Base-by-base conservation (phyloP, 208 protist genomes). In the Acanthamoeba sp. region DNA sequence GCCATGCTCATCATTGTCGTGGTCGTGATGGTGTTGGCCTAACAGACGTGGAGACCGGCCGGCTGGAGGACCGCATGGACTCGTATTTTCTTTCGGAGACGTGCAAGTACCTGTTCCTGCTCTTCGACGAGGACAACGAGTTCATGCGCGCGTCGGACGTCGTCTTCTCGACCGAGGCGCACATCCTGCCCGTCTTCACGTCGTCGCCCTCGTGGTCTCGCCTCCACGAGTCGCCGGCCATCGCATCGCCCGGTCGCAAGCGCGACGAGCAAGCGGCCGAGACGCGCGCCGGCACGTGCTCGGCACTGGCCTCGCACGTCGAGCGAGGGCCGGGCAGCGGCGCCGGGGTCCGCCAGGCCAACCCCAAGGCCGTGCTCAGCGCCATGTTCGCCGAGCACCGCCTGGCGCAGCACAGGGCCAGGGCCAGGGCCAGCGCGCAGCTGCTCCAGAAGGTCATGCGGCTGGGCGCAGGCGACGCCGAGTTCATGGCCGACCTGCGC, bases 51-150 rank as follows among this genome's bases (percentile, higher is more conserved):
- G 98, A 57, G 98, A 97, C 64, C 94, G 97, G 59, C 55, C 62
- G 6, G 84, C 98, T 78, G 24, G 95, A 98, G 4, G 98, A 99
- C 94, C 34, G 82, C n/a, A 99, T 99, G 98, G 98, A 99, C 76
- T 98, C 96, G 71, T 99, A 98, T 94, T 97, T 99, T 45, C 73
- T 99, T 22, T 96, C 97, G 0, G 98, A 99, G 95, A 99, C 98
- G n/a, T 95, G 98, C 57, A 99, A 99, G 95, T 99, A 99, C 95
- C 96, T 99, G 36, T 99, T 98, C 93, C 95, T 99, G 27, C 93
- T 99, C n/a, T 99, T 99, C 93, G 96, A 93, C 42, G 78, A 87
- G 40, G 48, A 87, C 22, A 87, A 87, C 48, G 42, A 62, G 7
- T 87, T 59, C 40, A n/a, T 59, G 1, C 40, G 48, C 38, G 78